A percentile compares a stretch with the other conserved stretches of the same genome.
phyloP scores from a whole-genome alignment of 331 rosid species.

The Erythrophleum ivorense region DNA sequence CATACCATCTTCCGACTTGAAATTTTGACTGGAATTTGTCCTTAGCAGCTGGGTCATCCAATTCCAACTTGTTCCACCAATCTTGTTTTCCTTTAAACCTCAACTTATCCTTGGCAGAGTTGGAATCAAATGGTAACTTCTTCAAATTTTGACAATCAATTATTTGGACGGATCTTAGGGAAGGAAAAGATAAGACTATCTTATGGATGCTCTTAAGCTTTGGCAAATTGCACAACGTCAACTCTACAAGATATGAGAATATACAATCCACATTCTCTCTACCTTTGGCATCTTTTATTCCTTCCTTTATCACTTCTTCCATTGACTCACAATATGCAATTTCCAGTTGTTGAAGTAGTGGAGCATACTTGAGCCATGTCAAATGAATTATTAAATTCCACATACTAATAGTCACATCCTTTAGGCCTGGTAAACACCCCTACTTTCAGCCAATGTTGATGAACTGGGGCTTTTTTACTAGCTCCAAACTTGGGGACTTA shows the following conservation, averaged over 20 bases:
- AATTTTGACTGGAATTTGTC: not conserved
- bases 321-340: too few relatives aligned
- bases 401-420: too few relatives aligned
- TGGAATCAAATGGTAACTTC: conserved; percentile 16
- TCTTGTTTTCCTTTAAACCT: not conserved
- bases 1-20: too few relatives aligned
- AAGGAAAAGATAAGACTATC: not conserved
- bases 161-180: not conserved
- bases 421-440: too few relatives aligned
- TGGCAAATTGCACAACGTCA: rapidly evolving
- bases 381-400: too few relatives aligned
- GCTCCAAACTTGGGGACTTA: too few relatives aligned
- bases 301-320: not conserved
- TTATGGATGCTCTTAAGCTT: not conserved
- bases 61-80: not conserved
- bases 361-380: too few relatives aligned
- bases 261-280: not conserved
- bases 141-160: rapidly evolving
- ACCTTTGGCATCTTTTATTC: not conserved
- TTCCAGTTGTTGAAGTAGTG: too few relatives aligned
- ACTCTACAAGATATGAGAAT: too few relatives aligned
- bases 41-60: not conserved
- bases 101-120: not conserved
- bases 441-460: too few relatives aligned
- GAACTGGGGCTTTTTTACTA: too few relatives aligned